Base-by-base conservation (phyloP, 441 rosid genomes). In the Hura crepitans region DNA sequence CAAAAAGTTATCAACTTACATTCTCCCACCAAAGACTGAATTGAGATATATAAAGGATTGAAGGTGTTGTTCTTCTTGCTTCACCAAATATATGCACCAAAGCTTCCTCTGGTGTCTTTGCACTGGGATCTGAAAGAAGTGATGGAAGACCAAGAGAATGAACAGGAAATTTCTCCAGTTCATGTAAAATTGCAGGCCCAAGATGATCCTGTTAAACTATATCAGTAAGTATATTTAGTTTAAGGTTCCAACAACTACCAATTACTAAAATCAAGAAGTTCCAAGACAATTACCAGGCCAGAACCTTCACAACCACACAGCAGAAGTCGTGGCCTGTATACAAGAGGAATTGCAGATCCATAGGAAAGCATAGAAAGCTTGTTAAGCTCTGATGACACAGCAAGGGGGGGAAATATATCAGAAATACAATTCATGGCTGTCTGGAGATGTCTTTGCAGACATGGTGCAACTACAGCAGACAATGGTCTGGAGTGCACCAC, bases 81-180 rank as follows among this genome's bases (percentile, higher is more conserved):
- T 96, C 99, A 53, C 94, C 88, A 85, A 96, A 96, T 81, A 96
- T 88, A 81, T 96, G 99, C 62, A 96, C 99, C 85, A 96, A 66
- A 46, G 99, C 99, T 84, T 96, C 99, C 83, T 96, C 99, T 7
- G 99, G 96, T 58, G 97, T 93, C 86, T 96, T 96, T 61, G 99
- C 99, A 71, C 99, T 85, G 70, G 97, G 99, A 86, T 96, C 99
- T 17, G 97, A 96, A 75, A 96, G 97, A 73, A 96, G 97, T 74
- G 99, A 89, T 12, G 98, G 87, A 83, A 96, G 99, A 62, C 99
- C 99, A 72, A 96, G 87, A 58, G 98, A 93, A 77, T 91, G 98
- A 73, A 96, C 96, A 20, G 99, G 99, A 81, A 91, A 91, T 65
- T 91, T 96, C 87, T 96, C 99, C 81, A 96, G 83, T 80, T 96